Conservation (phyloP, 2,329 filamentous ascomycete genomes). For the Periconia macrospinosa region DNA sequence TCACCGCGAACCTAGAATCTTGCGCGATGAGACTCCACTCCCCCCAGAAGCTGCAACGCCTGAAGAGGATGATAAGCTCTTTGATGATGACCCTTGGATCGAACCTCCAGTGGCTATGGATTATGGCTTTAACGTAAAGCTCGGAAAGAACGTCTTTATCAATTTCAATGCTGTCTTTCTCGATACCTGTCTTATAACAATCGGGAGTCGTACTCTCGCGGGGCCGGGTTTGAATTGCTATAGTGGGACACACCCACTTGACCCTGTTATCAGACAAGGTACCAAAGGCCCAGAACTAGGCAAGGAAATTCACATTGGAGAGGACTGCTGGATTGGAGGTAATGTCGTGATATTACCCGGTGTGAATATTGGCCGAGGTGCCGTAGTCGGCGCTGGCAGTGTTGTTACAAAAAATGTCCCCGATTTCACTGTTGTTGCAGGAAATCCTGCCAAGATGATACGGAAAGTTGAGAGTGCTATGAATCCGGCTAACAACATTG, state of each 20-base stretch:
- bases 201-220: slow-evolving; percentile 76
- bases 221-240: slow-evolving; percentile 80
- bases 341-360: slow-evolving; percentile 67
- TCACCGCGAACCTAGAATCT: slow-evolving; percentile 53
- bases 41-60: slow-evolving; percentile 60
- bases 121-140: slow-evolving; percentile 74
- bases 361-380: slow-evolving; percentile 74
- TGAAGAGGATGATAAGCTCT: slow-evolving; percentile 66
- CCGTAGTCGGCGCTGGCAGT: slow-evolving; percentile 76
- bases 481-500: slow-evolving; percentile 24
- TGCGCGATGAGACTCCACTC: slow-evolving; percentile 63
- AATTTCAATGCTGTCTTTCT: slow-evolving; percentile 76
- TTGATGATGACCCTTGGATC: slow-evolving; percentile 69
- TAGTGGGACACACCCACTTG: slow-evolving; percentile 71
- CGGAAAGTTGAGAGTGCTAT: slow-evolving; percentile 39
- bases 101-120: slow-evolving; percentile 72
- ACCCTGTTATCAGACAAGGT: slow-evolving; percentile 74
- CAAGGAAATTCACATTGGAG: slow-evolving; percentile 71
- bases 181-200: slow-evolving; percentile 73
- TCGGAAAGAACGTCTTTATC: slow-evolving; percentile 73
- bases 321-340: slow-evolving; percentile 63
- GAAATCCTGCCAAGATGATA: slow-evolving; percentile 70
- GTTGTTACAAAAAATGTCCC: slow-evolving; percentile 79
- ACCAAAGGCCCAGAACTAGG: slow-evolving; percentile 74
- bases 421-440: slow-evolving; percentile 65